A percentile compares a stretch with the other conserved stretches of the same genome.
Conservation (phyloP, 139 green algal species). For the Astrephomene gubernaculifera region DNA sequence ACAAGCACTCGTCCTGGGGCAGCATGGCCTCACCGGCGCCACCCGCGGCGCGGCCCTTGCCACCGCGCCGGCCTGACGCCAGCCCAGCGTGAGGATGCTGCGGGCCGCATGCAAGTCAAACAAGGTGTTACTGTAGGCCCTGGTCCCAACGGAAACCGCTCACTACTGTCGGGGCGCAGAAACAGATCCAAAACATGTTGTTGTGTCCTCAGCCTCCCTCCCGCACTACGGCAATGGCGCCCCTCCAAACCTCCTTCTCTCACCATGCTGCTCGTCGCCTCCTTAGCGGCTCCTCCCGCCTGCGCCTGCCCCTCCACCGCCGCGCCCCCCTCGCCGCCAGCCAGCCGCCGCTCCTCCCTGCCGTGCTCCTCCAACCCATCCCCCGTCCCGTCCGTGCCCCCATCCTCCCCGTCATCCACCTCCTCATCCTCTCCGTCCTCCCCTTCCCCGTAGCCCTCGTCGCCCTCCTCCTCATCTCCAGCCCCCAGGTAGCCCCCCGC, state of each 20-base stretch:
- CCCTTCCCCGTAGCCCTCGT: slow-evolving; percentile 8
- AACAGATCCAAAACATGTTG: no score
- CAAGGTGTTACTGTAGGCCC: no score
- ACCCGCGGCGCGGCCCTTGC: neutral
- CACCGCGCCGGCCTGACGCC: neutral
- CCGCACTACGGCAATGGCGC: no score
- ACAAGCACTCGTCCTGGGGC: slow-evolving; percentile 40
- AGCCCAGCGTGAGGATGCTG: no score
- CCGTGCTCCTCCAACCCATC: neutral
- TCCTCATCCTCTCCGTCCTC: slow-evolving; percentile 37
- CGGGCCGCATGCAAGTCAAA: no score
- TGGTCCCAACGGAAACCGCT: no score
- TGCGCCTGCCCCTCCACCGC: neutral
- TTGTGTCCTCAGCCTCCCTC: no score
- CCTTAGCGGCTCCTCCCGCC: neutral
- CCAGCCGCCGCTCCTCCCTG: neutral
- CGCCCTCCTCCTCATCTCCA: neutral
- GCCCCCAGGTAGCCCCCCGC: neutral
- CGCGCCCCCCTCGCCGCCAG: neutral
- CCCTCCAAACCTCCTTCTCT: no score
- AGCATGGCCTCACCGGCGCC: neutral
- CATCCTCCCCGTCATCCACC: slow-evolving; percentile 15
- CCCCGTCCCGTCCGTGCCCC: no score
- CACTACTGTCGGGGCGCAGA: no score
- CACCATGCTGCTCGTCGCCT: neutral